Evolutionary conservation across 805 yeast genomes (phyloP).

Genomic region (Nakazawaea sp.): DNA sequence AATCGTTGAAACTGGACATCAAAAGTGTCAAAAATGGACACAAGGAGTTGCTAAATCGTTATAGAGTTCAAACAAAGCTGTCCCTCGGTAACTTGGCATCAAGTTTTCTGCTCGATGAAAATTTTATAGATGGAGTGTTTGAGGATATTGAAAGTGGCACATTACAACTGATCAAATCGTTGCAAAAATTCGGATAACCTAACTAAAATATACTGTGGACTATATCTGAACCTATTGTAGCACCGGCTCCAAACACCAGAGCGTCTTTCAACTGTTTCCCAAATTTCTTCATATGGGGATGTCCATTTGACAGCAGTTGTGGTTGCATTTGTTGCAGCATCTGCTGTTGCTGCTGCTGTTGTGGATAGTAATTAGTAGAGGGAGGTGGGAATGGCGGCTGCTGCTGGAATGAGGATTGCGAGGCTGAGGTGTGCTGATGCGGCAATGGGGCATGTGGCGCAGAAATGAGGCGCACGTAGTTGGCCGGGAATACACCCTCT

Average conservation of each 20-base stretch:
- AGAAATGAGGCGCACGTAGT: constrained; percentile 55
- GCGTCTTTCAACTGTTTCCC: constrained; percentile 85
- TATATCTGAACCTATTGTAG: constrained; percentile 80
- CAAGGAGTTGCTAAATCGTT: too few relatives aligned
- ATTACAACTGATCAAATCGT: too few relatives aligned
- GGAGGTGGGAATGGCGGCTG: constrained; percentile 47
- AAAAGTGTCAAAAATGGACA: too few relatives aligned
- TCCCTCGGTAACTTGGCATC: too few relatives aligned
- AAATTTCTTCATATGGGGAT: constrained; percentile 44
- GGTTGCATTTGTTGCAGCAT: constrained; percentile 22
- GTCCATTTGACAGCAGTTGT: constrained; percentile 23
- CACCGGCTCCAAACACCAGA: constrained; percentile 96
- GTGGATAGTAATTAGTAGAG: constrained; percentile 31
- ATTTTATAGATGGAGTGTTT: too few relatives aligned
- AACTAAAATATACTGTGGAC: constrained; percentile 64
- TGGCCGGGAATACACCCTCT: constrained; percentile 85
- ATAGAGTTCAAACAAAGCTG: too few relatives aligned
- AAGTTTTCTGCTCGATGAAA: too few relatives aligned
- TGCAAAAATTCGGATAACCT: too few relatives aligned
- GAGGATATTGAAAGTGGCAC: too few relatives aligned
- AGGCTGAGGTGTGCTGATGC: constrained; percentile 16
- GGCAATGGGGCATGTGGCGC: constrained; percentile 18
- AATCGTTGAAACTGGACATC: too few relatives aligned
- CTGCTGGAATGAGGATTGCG: constrained; percentile 16
- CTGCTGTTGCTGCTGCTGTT: constrained; percentile 16